Evolutionary conservation across 2,329 filamentous ascomycete genomes (phyloP), one percentile per base, ranked within the genome.

Genomic region (Plenodomus tracheiphilus): DNA sequence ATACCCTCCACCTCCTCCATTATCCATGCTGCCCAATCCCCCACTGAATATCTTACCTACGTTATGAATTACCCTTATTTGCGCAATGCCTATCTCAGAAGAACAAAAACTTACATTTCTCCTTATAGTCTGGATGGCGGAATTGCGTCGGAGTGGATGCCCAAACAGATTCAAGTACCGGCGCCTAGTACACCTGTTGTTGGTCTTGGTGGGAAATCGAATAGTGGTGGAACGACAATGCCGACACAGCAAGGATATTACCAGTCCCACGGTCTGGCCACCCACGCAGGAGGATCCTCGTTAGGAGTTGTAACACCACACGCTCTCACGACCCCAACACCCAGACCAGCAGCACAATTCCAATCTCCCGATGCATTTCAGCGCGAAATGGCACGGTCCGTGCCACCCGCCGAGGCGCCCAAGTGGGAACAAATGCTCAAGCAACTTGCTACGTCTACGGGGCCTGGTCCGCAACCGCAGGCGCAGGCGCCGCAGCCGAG

Each of bases 31-130:
- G 63, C 54, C 57, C 71, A 59, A 59, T 57, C 56, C 56, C 58
- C 68, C 28, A 66, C 51, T 58, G 66, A 73, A 46, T 77, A 77
- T 53, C 55, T 78, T 55, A 61, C 68, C 58, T 73, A 76, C 53
- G 58, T 78, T 36, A 68, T 71, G 57, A 71, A 74, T 47, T 78
- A 76, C 51, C 76, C 76, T 10, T 77, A 77, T 56, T 66, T 78
- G 28, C 69, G 69, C 47, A 76, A 77, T 52, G 72, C 73, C 45
- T 77, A 74, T 60, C 70, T 74, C 41, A 68, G 75, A 50, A 68
- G 73, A 62, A 71, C 72, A 54, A 74, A 75, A 62, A 71, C 71
- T 62, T 78, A 79, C 65, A 70, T 75, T 45, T 77, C 75, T 53
- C 76, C 76, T 49, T 78, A 78, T 60, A 69, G 73, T 56, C 68